A percentile compares a stretch with the other conserved stretches of the same genome.
phyloP scores from a whole-genome alignment of 768 basidiomycete species.

The Phanerodontia chrysosporium region DNA sequence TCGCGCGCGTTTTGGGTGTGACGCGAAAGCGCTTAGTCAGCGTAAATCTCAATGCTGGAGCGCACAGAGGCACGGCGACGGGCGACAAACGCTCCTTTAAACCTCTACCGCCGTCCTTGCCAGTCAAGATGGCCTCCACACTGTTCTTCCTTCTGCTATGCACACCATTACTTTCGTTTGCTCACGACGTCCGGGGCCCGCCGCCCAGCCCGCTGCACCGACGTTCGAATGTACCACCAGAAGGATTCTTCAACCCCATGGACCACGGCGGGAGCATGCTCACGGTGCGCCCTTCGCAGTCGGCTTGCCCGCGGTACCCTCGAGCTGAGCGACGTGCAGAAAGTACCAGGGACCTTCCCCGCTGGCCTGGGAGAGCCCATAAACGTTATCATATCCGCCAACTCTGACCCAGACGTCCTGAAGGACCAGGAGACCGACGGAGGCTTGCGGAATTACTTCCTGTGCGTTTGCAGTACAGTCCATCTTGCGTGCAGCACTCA shows the following conservation, averaged over 20 bases:
- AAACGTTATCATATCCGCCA: slow-evolving; percentile 74
- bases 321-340: slow-evolving; percentile 28
- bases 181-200: slow-evolving; percentile 8
- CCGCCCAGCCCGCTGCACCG: slow-evolving; percentile 19
- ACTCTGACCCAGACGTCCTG: slow-evolving; percentile 69
- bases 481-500: background rate
- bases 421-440: slow-evolving; percentile 56
- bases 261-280: slow-evolving; percentile 62
- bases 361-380: slow-evolving; percentile 81
- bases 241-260: slow-evolving; percentile 59
- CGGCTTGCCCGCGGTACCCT: background rate
- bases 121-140: slow-evolving; percentile 24
- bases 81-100: slow-evolving; percentile 7
- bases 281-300: slow-evolving; percentile 48
- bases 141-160: slow-evolving; percentile 31
- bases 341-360: slow-evolving; percentile 56
- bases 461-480: slow-evolving; percentile 43
- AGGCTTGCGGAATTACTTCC: slow-evolving; percentile 77
- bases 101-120: slow-evolving; percentile 14
- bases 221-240: slow-evolving; percentile 35
- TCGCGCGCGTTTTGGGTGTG: background rate
- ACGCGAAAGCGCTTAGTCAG: background rate
- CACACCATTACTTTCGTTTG: slow-evolving; percentile 19
- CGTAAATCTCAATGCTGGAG: background rate
- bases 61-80: background rate